phyloP scores from a whole-genome alignment of 805 yeast species.

The Cyberlindnera americana region DNA sequence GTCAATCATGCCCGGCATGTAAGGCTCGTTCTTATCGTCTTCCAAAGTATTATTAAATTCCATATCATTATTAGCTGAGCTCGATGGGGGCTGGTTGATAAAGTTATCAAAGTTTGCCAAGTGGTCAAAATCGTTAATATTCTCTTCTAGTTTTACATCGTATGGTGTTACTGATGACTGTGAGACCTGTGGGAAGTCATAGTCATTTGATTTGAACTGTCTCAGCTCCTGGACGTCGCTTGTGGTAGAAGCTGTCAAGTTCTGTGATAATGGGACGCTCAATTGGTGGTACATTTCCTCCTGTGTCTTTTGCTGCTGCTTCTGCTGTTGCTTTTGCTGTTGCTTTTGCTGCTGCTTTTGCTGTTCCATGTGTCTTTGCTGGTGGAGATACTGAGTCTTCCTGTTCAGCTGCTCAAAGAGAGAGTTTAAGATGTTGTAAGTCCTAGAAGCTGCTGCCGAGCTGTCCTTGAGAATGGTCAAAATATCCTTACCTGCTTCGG shows the following conservation, averaged over 20 bases:
- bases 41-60: background rate
- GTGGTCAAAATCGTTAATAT: conserved; percentile 26
- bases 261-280: conserved; percentile 28
- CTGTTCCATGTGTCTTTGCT: conserved; percentile 23
- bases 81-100: conserved; percentile 23
- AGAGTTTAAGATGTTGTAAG: conserved; percentile 75
- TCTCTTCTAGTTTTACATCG: conserved; percentile 22
- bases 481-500: conserved; percentile 76
- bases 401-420: conserved; percentile 75
- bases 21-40: conserved; percentile 27
- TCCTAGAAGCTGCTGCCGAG: conserved; percentile 74
- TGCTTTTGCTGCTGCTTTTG: conserved; percentile 10
- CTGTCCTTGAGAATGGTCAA: conserved; percentile 67
- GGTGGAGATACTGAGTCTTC: conserved; percentile 52
- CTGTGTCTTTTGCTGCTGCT: conserved; percentile 3
- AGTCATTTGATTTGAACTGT: conserved; percentile 2
- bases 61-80: background rate
- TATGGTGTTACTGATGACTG: conserved; percentile 11
- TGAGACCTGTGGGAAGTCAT: conserved; percentile 5
- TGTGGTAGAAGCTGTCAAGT: conserved; percentile 18
- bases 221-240: background rate
- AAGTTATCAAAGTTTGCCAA: conserved; percentile 29
- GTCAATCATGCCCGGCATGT: conserved; percentile 82
- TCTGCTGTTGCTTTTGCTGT: conserved; percentile 15
- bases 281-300: conserved; percentile 3